A percentile compares a stretch with the other conserved stretches of the same genome.
Evolutionary conservation across 495 filamentous ascomycete species (phyloP).

Genomic region (Achaetomiella virescens): DNA sequence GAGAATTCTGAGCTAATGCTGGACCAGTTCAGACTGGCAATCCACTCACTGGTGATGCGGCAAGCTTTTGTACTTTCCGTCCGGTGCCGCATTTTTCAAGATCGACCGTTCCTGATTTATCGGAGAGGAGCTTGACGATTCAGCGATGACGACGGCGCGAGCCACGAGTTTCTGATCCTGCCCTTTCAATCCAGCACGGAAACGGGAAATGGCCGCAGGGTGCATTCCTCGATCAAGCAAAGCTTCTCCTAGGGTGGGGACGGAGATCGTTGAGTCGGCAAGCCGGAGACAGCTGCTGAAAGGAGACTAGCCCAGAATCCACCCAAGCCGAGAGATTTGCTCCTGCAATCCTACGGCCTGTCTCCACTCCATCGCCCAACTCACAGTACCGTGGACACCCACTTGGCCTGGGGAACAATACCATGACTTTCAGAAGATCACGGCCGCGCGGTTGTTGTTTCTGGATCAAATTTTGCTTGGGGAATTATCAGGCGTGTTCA

Average conservation of each 20-base stretch:
- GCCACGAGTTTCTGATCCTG: slow-evolving; percentile 2
- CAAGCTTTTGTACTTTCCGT: slow-evolving; percentile 8
- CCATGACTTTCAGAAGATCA: too few relatives aligned
- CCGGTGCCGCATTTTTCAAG: slow-evolving; percentile 16
- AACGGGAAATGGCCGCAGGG: slow-evolving; percentile 22
- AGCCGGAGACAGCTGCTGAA: slow-evolving; percentile 36
- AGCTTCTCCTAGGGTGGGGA: slow-evolving; percentile 23
- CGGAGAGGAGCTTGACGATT: slow-evolving; percentile 22
- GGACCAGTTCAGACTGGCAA: too few relatives aligned
- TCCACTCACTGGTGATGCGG: too few relatives aligned
- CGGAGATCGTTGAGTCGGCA: slow-evolving; percentile 30
- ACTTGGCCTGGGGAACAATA: too few relatives aligned
- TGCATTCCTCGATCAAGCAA: slow-evolving; percentile 22
- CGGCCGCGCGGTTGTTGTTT: too few relatives aligned
- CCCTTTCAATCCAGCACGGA: slow-evolving; percentile 11
- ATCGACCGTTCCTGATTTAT: not conserved
- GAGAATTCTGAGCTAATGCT: not conserved
- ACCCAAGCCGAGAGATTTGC: slow-evolving; percentile 24
- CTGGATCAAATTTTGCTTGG: not conserved
- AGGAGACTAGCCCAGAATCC: slow-evolving; percentile 27
- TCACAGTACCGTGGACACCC: too few relatives aligned
- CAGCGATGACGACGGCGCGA: slow-evolving; percentile 19
- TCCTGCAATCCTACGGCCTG: slow-evolving; percentile 13
- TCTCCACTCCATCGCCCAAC: too few relatives aligned
- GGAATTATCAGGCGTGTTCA: not conserved